Conservation (phyloP, 176 grass and related monocot genomes). For the Saccharum spontaneum region DNA sequence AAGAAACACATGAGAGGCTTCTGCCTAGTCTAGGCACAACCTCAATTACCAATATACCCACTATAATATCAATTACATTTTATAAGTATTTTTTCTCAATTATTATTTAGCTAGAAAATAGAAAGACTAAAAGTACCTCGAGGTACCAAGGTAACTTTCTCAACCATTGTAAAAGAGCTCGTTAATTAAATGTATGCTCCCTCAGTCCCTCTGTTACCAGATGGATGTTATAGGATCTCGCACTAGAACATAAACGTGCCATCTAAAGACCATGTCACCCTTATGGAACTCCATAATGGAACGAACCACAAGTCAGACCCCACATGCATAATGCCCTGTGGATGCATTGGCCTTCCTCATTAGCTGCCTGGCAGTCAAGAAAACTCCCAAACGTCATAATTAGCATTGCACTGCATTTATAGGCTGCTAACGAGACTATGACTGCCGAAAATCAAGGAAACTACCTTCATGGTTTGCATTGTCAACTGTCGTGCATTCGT, state of each 20-base stretch:
- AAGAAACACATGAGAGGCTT: no score
- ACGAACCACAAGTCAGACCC: not conserved
- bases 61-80: no score
- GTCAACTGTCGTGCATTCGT: not conserved
- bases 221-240: not conserved
- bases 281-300: not conserved
- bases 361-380: not conserved
- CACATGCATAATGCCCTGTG: not conserved
- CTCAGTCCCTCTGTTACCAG: not conserved
- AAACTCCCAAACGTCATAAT: not conserved
- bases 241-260: not conserved
- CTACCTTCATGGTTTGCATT: not conserved
- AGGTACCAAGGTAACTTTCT: no score
- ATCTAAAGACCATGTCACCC: not conserved
- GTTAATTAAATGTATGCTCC: not conserved
- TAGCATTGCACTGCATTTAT: not conserved
- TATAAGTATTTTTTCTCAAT: no score
- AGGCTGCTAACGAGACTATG: not conserved
- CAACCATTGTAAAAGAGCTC: no score
- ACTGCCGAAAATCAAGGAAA: not conserved
- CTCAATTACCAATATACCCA: no score
- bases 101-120: no score
- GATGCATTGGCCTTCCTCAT: not conserved
- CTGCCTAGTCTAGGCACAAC: no score
- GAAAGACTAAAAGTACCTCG: no score